These are phyloP conservation scores for Scutellaria minor DNA, from an alignment of 257 asterid species.

Conservation along the genomic window DNA sequence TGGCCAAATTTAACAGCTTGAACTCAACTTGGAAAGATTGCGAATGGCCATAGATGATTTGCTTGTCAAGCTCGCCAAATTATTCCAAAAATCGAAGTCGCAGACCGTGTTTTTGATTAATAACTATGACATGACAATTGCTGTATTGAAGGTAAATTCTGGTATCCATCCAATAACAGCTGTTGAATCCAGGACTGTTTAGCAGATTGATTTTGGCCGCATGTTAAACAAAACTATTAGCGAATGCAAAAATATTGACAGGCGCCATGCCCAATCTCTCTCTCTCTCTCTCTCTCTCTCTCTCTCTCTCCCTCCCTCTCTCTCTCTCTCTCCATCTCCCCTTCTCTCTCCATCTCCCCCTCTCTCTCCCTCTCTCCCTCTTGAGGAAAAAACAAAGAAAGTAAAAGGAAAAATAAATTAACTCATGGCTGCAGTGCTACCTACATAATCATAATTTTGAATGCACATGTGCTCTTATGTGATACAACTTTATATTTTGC, in stretches of 20 bases:
- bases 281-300: too few species aligned
- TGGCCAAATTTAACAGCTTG: conserved; percentile 63
- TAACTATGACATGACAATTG: conserved; percentile 96
- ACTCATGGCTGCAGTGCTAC: not conserved
- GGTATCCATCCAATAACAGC: conserved; percentile 19
- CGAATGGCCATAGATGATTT: conserved; percentile 95
- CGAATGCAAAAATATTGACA: not conserved
- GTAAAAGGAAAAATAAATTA: not conserved
- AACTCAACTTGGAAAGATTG: conserved; percentile 91
- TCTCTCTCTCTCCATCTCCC: not conserved
- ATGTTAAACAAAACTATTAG: not conserved
- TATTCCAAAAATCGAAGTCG: conserved; percentile 75
- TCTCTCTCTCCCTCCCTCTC: too few species aligned
- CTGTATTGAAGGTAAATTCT: conserved; percentile 82
- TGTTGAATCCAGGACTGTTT: not conserved
- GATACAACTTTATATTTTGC: conserved; percentile 17
- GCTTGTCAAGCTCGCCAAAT: conserved; percentile 85
- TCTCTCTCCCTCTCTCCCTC: not conserved
- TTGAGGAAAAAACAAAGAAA: not conserved
- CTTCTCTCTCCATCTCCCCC: too few species aligned
- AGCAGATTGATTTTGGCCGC: conserved; percentile 26
- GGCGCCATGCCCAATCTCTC: too few species aligned
- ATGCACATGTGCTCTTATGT: not conserved
- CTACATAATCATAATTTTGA: not conserved
- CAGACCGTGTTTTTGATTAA: conserved; percentile 91